These are phyloP conservation scores for Betula pendula DNA, from an alignment of 306 rosid genomes.

Conservation along the genomic window DNA sequence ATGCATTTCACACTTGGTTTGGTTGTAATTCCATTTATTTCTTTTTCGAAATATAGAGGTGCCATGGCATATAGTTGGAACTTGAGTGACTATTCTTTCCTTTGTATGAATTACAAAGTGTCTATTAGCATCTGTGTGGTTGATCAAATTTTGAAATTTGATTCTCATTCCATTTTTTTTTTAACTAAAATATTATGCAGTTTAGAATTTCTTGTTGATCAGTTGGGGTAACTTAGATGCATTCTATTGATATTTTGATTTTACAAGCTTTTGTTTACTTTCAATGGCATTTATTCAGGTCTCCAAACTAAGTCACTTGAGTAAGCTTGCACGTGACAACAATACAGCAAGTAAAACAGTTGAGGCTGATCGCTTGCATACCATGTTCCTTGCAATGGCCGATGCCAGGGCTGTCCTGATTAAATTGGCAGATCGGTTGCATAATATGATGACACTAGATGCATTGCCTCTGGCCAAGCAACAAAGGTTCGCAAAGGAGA, in stretches of 20 bases:
- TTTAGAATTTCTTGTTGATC: not conserved
- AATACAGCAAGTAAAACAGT: conserved; percentile 76
- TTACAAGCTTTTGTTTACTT: conserved; percentile 26
- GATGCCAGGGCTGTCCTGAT: conserved; percentile 97
- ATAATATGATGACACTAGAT: conserved; percentile 91
- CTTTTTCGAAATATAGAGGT: not conserved
- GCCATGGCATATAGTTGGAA: not conserved
- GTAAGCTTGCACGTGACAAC: conserved; percentile 93
- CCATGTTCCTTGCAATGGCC: conserved; percentile 98
- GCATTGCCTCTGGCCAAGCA: conserved; percentile 71
- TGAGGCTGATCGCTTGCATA: conserved; percentile 94
- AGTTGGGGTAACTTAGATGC: not conserved
- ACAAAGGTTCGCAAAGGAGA: conserved; percentile 94
- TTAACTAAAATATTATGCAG: not conserved
- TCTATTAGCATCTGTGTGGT: not conserved
- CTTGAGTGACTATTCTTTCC: not conserved
- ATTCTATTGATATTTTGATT: not conserved
- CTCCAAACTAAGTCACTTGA: conserved; percentile 87
- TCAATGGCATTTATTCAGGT: conserved; percentile 51
- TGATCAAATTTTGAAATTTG: not conserved
- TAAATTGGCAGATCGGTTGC: conserved; percentile 90
- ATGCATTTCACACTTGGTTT: not conserved
- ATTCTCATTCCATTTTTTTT: not conserved
- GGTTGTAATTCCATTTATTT: not conserved
- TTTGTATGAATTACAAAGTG: not conserved